Base-by-base conservation (phyloP, 108 stramenopile species). In the Cyclotella choctawhatcheeana region DNA sequence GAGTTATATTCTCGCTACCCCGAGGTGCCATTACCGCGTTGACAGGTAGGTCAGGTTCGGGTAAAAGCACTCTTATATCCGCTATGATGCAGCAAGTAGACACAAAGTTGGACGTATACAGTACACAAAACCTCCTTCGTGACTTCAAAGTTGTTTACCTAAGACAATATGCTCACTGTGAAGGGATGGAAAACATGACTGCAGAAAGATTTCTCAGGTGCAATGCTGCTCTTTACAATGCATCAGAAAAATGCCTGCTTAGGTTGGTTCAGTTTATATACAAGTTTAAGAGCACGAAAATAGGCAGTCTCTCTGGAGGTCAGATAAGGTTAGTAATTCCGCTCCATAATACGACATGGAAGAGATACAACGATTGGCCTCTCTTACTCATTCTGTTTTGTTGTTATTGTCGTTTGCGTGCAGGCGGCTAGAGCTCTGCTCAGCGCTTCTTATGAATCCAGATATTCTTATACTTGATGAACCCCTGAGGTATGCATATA, bases 391-490 rank as follows among this genome's bases (percentile, higher is more conserved):
- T n/a, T n/a, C n/a, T n/a, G n/a, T n/a, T n/a, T n/a, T n/a, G n/a
- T n/a, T n/a, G n/a, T n/a, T n/a, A n/a, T n/a, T n/a, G n/a, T n/a
- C n/a, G n/a, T n/a, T n/a, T n/a, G n/a, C n/a, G n/a, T n/a, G n/a
- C 7, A 6, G 51, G 51, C 51, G 51, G 6, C 51, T 52, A 6
- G 51, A 52, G 16, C 6, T 52, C 6, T 52, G 51, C 22, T 52
- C 51, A 52, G 6, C 51, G 5, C 22, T 52, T 6, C n/a, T 52
- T 5, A 6, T 52, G 6, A 17, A 52, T 7, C 51, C 51, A 14
- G 51, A 52, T 24, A 52, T 52, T 24, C 51, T 52, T 17, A 24
- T 52, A 6, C 51, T 52, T 22, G 51, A 52, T 52, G 51, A 52
- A 17, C 51, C 51, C 18, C 22, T 52, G n/a, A n/a, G n/a, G n/a